phyloP scores from a whole-genome alignment of 805 yeast species.

The Candida multigemmis region DNA sequence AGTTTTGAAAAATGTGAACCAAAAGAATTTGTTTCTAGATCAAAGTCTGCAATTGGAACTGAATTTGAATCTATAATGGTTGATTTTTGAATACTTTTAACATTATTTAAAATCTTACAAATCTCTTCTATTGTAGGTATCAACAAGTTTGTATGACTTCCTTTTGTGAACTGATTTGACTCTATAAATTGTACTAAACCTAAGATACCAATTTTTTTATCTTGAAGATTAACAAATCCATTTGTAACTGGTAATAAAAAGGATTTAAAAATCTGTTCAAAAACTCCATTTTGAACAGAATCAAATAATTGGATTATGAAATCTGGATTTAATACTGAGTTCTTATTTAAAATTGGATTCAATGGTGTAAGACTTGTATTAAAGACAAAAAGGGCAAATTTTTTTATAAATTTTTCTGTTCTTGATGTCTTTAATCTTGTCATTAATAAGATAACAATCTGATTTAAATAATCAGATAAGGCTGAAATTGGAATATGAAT shows the following conservation, averaged over 20 bases:
- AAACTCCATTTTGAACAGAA: conserved; percentile 57
- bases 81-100: conserved; percentile 12
- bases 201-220: conserved; percentile 43
- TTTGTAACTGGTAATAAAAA: conserved; percentile 45
- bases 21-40: conserved; percentile 62
- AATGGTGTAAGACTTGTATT: conserved; percentile 36
- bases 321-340: conserved; percentile 23
- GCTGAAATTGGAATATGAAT: conserved; percentile 40
- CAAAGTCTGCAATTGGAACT: conserved; percentile 38
- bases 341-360: conserved; percentile 17
- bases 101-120: conserved; percentile 16
- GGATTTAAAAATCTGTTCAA: conserved; percentile 40
- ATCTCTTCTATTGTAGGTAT: conserved; percentile 23
- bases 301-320: conserved; percentile 63
- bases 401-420: conserved; percentile 73
- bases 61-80: conserved; percentile 3
- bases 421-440: conserved; percentile 73
- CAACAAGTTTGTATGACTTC: conserved; percentile 12
- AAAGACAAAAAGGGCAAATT: conserved; percentile 49
- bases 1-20: conserved; percentile 81
- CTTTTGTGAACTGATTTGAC: conserved; percentile 11
- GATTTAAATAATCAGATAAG: conserved; percentile 50
- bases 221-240: conserved; percentile 40
- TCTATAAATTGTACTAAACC: conserved; percentile 40
- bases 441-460: conserved; percentile 67